Evolutionary conservation across 208 protist genomes (phyloP), one percentile per base, ranked within the genome.

Genomic region (Dictyostelium gargantuum): DNA sequence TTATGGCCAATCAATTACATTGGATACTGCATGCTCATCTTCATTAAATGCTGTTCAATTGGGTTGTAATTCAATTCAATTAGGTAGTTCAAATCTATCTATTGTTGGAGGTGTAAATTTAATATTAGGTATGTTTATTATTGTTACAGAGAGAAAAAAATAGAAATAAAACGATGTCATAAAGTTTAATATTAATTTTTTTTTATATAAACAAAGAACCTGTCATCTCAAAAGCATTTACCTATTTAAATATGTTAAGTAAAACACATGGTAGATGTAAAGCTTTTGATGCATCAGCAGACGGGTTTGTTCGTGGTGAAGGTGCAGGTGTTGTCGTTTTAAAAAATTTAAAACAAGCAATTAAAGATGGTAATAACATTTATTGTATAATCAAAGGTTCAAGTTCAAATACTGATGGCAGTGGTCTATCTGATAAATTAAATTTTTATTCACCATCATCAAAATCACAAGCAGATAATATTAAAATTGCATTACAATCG

Each of bases 291-390:
- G 86, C 56, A 21, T 19, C 38, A 19, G 97, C 97, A 6, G 89
- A 98, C 81, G 97, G 97, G 17, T 98, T 96, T 80, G 96, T 94
- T 4, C 80, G 97, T 40, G 94, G 91, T 46, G 97, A 98, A 91
- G 96, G 96, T 92, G 6, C 23, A 23, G 50, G 50, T 54, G 50
- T 54, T 54, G 50, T 54, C 0, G 1, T 54, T 23, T 23, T 54
- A 6, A 54, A 54, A 6, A 23, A 23, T 54, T 54, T 54, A 54
- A 54, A 54, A 54, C 17, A 54, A 9, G 50, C 50, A 54, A 54
- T 54, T 54, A 93, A 94, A 23, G 54, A 91, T 35, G 84, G 56
- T 50, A 56, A 70, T 40, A 79, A 40, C n/a, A 54, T 54, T 54
- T 54, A 54, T 54, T 54, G 50, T 54, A 54, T 19, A 54, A 23